phyloP scores from a whole-genome alignment of 1,284 basidiomycete genomes.

The Fomitopsis betulina region DNA sequence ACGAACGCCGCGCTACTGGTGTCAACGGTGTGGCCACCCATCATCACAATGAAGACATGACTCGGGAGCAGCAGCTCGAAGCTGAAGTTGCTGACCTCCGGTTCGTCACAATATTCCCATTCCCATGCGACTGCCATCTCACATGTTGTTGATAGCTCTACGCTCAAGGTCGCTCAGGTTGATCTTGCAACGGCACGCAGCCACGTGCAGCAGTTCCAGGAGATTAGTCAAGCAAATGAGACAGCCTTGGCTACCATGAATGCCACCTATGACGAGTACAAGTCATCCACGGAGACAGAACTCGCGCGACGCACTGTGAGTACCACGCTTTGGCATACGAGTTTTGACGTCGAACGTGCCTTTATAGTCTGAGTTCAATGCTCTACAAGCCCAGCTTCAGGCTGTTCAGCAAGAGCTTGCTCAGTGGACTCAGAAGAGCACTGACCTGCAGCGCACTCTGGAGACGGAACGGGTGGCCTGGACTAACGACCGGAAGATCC shows the following conservation, averaged over 20 bases:
- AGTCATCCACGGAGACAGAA: conserved; percentile 60
- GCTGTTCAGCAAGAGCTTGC: conserved; percentile 54
- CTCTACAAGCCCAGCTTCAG: conserved; percentile 60
- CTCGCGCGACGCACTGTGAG: conserved; percentile 64
- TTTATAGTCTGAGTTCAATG: conserved; percentile 59
- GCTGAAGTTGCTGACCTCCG: conserved; percentile 81
- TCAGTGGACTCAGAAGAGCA: conserved; percentile 45
- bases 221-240: conserved; percentile 80
- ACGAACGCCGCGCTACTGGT: conserved; percentile 62
- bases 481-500: conserved; percentile 71
- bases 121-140: conserved; percentile 2
- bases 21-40: conserved; percentile 24
- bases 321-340: not conserved
- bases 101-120: conserved; percentile 29
- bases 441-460: conserved; percentile 58
- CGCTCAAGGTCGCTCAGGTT: conserved; percentile 71
- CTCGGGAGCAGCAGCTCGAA: conserved; percentile 76
- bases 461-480: conserved; percentile 66
- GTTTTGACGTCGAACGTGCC: not conserved
- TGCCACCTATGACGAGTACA: conserved; percentile 76
- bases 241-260: conserved; percentile 68
- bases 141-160: conserved; percentile 41
- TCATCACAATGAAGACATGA: conserved; percentile 41
- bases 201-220: conserved; percentile 81
- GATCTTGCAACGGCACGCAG: conserved; percentile 66